Percentiles rank a stretch among this genome's conserved stretches.
phyloP scores from a whole-genome alignment of 2,329 filamentous ascomycete species.

The Fusarium robinianum region DNA sequence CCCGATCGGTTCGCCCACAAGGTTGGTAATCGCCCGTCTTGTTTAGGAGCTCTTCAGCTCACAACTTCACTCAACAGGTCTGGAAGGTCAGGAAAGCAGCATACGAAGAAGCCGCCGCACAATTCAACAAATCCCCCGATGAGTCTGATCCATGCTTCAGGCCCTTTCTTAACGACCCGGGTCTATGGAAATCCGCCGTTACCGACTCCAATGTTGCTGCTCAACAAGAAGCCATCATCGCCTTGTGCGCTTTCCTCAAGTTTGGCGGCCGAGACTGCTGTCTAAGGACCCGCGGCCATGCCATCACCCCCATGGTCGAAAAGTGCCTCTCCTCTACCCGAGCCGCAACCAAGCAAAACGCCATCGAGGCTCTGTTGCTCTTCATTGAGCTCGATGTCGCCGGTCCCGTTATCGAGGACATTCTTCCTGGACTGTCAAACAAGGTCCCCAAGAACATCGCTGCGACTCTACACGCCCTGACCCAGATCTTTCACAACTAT shows the following conservation, averaged over 20 bases:
- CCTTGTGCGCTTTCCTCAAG: constrained; percentile 90
- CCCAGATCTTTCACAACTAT: constrained; percentile 87
- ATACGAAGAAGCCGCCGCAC: constrained; percentile 89
- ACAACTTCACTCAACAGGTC: constrained; percentile 14
- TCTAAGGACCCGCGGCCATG: constrained; percentile 74
- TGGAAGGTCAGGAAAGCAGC: constrained; percentile 98
- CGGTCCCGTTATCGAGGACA: constrained; percentile 85
- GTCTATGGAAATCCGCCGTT: constrained; percentile 90
- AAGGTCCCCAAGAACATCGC: constrained; percentile 90
- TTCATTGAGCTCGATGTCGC: constrained; percentile 89
- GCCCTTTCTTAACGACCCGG: constrained; percentile 83
- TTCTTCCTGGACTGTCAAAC: constrained; percentile 79
- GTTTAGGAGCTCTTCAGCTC: background rate
- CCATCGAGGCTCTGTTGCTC: constrained; percentile 83
- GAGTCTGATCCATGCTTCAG: constrained; percentile 85
- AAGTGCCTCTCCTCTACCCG: constrained; percentile 89
- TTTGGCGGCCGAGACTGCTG: constrained; percentile 82
- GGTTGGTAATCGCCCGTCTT: constrained; percentile 46
- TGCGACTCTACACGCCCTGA: constrained; percentile 73
- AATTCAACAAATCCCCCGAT: constrained; percentile 82
- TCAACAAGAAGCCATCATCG: constrained; percentile 87
- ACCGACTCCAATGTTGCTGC: constrained; percentile 96
- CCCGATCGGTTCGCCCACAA: constrained; percentile 85
- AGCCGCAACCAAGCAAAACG: constrained; percentile 84
- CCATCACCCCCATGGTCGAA: constrained; percentile 80